A percentile compares a stretch with the other conserved stretches of the same genome.
Conservation (phyloP, 2,329 filamentous ascomycete species). For the Ophiostoma piceae region DNA sequence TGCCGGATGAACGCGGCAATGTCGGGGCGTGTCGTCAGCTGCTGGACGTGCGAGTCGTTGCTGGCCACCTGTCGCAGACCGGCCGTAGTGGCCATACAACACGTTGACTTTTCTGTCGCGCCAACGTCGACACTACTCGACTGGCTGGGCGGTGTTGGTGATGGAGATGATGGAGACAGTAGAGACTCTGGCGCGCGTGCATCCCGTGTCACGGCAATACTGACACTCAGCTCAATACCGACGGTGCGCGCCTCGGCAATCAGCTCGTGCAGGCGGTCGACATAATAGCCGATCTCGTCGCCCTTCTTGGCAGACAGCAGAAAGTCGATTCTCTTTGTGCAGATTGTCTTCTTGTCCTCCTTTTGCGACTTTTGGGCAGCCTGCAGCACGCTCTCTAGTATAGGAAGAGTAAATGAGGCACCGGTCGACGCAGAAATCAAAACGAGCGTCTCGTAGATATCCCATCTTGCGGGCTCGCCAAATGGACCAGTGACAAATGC, state of each 20-base stretch:
- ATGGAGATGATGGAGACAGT: not conserved
- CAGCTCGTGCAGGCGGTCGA: conserved; percentile 44
- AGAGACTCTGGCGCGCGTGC: not conserved
- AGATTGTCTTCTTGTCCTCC: conserved; percentile 34
- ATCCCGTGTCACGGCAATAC: conserved; percentile 49
- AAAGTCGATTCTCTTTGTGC: conserved; percentile 50
- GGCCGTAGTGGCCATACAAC: too few species aligned
- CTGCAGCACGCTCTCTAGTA: conserved; percentile 51
- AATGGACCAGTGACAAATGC: conserved; percentile 54
- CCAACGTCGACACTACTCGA: not conserved
- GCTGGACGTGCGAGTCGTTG: conserved; percentile 40
- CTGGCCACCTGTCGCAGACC: conserved; percentile 29
- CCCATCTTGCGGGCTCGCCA: conserved; percentile 51
- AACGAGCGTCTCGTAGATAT: conserved; percentile 55
- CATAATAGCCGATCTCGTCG: conserved; percentile 53
- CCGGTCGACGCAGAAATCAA: conserved; percentile 59
- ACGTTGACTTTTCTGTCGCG: conserved; percentile 27
- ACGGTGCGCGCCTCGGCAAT: conserved; percentile 39
- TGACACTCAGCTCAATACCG: conserved; percentile 48
- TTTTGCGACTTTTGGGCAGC: conserved; percentile 27
- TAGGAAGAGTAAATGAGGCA: conserved; percentile 57
- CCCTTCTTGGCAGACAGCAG: conserved; percentile 48
- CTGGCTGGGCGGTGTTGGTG: not conserved
- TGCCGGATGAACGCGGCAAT: conserved; percentile 47
- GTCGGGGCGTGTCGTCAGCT: conserved; percentile 46